phyloP scores from a whole-genome alignment of 768 basidiomycete species.

The Tricholoma sp. region DNA sequence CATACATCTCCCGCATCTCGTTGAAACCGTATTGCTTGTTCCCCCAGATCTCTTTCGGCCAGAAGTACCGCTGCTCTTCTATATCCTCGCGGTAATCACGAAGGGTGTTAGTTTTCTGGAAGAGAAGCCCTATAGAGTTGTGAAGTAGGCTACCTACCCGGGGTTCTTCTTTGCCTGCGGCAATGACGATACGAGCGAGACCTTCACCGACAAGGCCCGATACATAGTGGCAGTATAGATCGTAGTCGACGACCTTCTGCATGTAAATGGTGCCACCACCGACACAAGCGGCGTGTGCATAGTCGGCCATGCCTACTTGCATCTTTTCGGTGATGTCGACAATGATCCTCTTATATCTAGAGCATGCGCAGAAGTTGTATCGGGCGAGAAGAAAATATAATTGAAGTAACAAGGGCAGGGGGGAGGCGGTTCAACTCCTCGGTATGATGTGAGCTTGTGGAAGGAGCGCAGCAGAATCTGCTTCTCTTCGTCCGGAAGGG shows the following conservation, averaged over 20 bases:
- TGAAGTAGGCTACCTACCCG: constrained; percentile 78
- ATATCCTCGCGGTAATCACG: constrained; percentile 93
- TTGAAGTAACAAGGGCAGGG: constrained; percentile 42
- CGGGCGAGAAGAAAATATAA: constrained; percentile 5
- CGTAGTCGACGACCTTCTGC: constrained; percentile 78
- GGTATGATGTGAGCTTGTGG: constrained; percentile 73
- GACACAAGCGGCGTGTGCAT: constrained; percentile 74
- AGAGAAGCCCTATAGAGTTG: constrained; percentile 88
- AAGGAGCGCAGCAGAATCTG: constrained; percentile 82
- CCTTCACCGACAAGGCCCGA: constrained; percentile 98
- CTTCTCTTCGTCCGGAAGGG: constrained; percentile 80
- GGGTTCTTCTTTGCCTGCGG: constrained; percentile 73
- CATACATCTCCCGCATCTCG: constrained; percentile 64
- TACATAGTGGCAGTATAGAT: constrained; percentile 98
- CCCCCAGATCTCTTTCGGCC: constrained; percentile 93
- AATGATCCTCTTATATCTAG: constrained; percentile 74
- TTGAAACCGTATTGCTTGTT: constrained; percentile 58
- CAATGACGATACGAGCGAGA: constrained; percentile 81
- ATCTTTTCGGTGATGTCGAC: constrained; percentile 81
- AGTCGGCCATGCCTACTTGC: constrained; percentile 95
- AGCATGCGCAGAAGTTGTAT: neutral
- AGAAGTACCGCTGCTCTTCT: constrained; percentile 82
- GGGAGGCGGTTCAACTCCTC: constrained; percentile 72
- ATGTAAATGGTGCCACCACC: constrained; percentile 61
- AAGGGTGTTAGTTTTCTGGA: constrained; percentile 98